Conservation (phyloP, 495 filamentous ascomycete genomes). For the Geoglossum glabrum region DNA sequence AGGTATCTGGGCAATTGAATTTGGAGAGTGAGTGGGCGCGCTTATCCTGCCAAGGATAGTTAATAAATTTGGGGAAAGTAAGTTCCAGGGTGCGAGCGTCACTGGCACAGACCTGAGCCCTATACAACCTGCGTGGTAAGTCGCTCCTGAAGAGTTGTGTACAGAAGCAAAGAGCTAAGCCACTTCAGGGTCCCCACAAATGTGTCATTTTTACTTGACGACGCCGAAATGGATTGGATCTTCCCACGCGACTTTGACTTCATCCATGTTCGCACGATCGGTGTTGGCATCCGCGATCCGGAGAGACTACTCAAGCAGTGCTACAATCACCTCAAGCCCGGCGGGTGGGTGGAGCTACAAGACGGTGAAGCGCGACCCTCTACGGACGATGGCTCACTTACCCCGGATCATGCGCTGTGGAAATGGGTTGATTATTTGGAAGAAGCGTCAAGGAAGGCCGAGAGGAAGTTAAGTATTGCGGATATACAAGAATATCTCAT, state of each 20-base stretch:
- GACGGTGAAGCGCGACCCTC: too few species aligned
- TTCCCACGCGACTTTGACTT: constrained; percentile 30
- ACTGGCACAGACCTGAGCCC: not conserved
- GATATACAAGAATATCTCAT: too few species aligned
- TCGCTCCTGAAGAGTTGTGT: too few species aligned
- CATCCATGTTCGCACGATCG: constrained; percentile 40
- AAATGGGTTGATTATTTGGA: too few species aligned
- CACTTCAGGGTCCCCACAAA: constrained; percentile 4
- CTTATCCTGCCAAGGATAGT: not conserved
- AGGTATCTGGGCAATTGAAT: constrained; percentile 12
- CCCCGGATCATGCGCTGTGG: too few species aligned
- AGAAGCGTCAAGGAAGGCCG: too few species aligned
- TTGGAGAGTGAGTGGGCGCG: constrained; percentile 1
- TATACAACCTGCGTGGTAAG: too few species aligned
- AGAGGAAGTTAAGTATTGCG: too few species aligned
- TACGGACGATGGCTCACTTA: too few species aligned
- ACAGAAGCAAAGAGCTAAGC: too few species aligned
- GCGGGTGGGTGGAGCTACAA: too few species aligned
- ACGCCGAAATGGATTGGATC: constrained; percentile 2
- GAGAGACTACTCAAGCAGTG: constrained; percentile 27
- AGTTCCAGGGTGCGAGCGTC: not conserved
- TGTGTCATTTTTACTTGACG: constrained; percentile 1
- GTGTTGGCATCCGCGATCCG: constrained; percentile 38
- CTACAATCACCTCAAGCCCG: constrained; percentile 31
- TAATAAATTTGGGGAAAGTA: not conserved